Evolutionary conservation across 192 early-diverging fungal genomes (phyloP), one percentile per base, ranked within the genome.

Genomic region (Linnemannia schmuckeri): DNA sequence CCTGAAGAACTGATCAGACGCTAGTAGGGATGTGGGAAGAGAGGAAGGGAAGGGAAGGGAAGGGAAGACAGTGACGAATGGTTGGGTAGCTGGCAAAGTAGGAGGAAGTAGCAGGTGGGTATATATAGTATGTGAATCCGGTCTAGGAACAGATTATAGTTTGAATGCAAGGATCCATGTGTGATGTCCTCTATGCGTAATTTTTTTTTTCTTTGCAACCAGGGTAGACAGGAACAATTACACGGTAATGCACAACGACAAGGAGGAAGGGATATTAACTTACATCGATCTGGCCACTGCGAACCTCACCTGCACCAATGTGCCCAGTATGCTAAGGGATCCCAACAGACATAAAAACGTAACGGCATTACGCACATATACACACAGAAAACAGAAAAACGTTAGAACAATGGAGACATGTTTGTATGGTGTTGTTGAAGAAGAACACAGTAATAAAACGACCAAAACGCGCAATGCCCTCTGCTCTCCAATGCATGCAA

Each of bases 271-370:
- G 55, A n/a, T 6, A 24, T 0, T 57, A 52, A 87, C 85, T 81
- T 87, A 87, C 85, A 72, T 87, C 76, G 66, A 87, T 81, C 76
- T 87, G 85, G 9, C 85, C 85, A 38, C 85, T 87, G n/a, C 85
- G 85, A 74, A 87, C 85, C 76, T 87, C 85, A 78, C 85, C 85
- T 87, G 85, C 85, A 87, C 85, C 85, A 33, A 87, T 87, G 46
- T 87, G 85, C 37, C 85, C 85, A 71, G 85, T 87, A 81, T 87
- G 85, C 85, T 87, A 81, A 55, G 77, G 66, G 76, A 87, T 80
- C 8, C 46, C 33, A 33, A 35, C 44, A 70, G 37, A 72, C 24
- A 68, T 71, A 70, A 70, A n/a, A 72, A 44, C n/a, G 57, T 52
- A 81, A 17, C 49, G 49, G 18, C 18, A 52, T 52, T 52, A 52